These are phyloP conservation scores for Ceratocystis cacaofunesta DNA, from an alignment of 2,329 filamentous ascomycete genomes.

Conservation along the genomic window DNA sequence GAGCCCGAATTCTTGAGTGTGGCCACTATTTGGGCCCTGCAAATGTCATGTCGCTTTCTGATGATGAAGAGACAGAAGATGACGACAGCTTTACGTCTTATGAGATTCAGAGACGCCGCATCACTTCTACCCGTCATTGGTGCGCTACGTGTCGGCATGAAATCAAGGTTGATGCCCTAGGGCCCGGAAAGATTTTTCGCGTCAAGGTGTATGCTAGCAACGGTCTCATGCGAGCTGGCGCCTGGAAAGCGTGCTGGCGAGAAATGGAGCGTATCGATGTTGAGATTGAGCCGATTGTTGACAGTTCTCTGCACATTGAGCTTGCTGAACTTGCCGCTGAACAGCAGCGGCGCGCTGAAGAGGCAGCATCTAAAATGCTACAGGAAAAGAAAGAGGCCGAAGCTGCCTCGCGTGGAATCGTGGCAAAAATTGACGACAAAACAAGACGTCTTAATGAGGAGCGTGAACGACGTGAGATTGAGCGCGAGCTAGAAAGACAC, in stretches of 20 bases:
- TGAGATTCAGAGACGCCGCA: conserved; percentile 15
- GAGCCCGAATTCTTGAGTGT: conserved; percentile 58
- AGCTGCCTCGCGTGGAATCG: conserved; percentile 16
- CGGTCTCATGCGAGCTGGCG: conserved; percentile 78
- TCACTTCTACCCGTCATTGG: conserved; percentile 30
- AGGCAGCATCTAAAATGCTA: conserved; percentile 25
- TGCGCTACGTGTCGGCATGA: conserved; percentile 41
- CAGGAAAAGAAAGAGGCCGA: conserved; percentile 25
- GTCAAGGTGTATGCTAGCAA: conserved; percentile 91
- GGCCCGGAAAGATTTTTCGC: conserved; percentile 46
- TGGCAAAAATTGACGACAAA: conserved; percentile 11
- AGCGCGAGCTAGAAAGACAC: conserved; percentile 7
- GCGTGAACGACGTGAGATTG: conserved; percentile 2
- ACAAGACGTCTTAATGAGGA: conserved; percentile 12
- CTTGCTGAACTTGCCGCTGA: conserved; percentile 40
- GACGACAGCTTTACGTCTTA: conserved; percentile 22
- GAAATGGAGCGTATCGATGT: conserved; percentile 99
- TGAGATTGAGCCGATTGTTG: conserved; percentile 65
- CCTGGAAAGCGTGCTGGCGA: conserved; percentile 86
- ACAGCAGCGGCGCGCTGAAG: conserved; percentile 29
- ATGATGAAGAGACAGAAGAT: conserved; percentile 29
- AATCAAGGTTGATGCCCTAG: conserved; percentile 40
- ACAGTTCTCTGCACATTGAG: conserved; percentile 41
- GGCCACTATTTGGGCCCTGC: conserved; percentile 58
- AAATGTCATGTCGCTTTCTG: conserved; percentile 31